Base-by-base conservation (phyloP, 176 grass and related monocot species). In the Musa troglodytarum region DNA sequence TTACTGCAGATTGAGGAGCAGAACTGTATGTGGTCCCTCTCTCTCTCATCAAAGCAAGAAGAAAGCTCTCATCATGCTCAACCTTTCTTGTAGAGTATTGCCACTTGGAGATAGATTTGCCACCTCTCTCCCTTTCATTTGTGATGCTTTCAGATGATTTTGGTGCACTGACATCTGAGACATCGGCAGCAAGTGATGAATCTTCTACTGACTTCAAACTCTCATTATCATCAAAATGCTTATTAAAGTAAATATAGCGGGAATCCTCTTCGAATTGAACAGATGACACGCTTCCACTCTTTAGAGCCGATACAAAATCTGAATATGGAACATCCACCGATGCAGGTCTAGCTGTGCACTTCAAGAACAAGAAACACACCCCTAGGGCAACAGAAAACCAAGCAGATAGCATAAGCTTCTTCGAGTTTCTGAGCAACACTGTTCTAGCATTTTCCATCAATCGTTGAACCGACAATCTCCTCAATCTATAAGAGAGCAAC, bases 251-350 rank as follows among this genome's bases (percentile, higher is more conserved):
- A 72, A 98, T 98, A 80, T 86, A 84, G 29, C 84, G 90, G 51
- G 88, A 98, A 76, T 81, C 90, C 80, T 98, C 90, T 83, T 98
- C 90, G 68, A 98, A 98, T 25, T 85, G 78, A 61, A 55, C 88
- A 13, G 88, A 10, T 1, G 86, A 26, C 9, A 98, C 82, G 54
- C 73, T 49, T 67, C 90, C 86, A 20, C 78, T 82, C 43, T 87
- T 78, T 53, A 94, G 81, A 53, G 82, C 84, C 61, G 68, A 80
- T 55, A 98, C 78, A 52, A 98, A 84, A 11, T 98, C 88, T 19
- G 86, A 85, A 78, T 98, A 98, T 22, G 88, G 86, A 80, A 98
- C 88, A 76, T 89, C 86, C 20, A 69, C 73, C n/a, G 68, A 79
- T 75, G 28, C 64, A 81, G 82, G 89, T 66, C 84, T 88, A 21